These are phyloP conservation scores for Kwoniella mangroviensis DNA, from an alignment of 768 basidiomycete genomes.

Conservation along the genomic window DNA sequence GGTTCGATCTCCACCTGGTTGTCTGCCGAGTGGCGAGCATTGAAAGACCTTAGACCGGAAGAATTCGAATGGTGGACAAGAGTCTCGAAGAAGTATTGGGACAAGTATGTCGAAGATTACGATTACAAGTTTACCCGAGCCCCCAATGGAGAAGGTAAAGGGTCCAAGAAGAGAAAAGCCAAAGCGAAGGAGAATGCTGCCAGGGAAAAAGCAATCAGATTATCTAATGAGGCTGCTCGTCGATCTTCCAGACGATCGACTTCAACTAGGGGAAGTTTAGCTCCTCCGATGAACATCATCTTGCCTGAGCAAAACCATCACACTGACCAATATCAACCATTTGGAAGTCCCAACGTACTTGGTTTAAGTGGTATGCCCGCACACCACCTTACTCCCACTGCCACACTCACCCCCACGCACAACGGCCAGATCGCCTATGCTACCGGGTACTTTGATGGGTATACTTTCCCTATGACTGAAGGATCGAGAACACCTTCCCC, in stretches of 20 bases:
- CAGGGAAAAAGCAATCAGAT: slow-evolving; percentile 16
- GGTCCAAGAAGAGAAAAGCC: slow-evolving; percentile 16
- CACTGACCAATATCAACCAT: slow-evolving; percentile 1
- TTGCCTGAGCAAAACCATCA: slow-evolving; percentile 14
- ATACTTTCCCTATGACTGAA: slow-evolving; percentile 12
- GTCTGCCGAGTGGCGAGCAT: slow-evolving; percentile 20
- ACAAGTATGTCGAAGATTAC: slow-evolving; percentile 12
- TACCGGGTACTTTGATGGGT: slow-evolving; percentile 15
- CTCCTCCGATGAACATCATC: slow-evolving; percentile 10
- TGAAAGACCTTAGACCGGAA: slow-evolving; percentile 14
- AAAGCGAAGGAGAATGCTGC: slow-evolving; percentile 20
- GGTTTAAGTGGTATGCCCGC: slow-evolving; percentile 8
- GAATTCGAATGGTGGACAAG: slow-evolving; percentile 17
- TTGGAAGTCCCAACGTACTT: slow-evolving; percentile 11
- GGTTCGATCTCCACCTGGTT: slow-evolving; percentile 18
- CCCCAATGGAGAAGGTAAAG: slow-evolving; percentile 23
- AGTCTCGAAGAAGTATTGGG: slow-evolving; percentile 17
- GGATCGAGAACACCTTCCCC: slow-evolving; percentile 10
- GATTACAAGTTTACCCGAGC: slow-evolving; percentile 21
- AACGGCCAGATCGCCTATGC: background rate
- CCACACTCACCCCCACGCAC: background rate
- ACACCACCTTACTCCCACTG: slow-evolving; percentile 11
- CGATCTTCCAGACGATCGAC: background rate
- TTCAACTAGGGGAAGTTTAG: background rate
- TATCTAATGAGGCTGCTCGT: slow-evolving; percentile 16